Base-by-base conservation (phyloP, 192 early-diverging fungal species). In the Spinellus fusiger region DNA sequence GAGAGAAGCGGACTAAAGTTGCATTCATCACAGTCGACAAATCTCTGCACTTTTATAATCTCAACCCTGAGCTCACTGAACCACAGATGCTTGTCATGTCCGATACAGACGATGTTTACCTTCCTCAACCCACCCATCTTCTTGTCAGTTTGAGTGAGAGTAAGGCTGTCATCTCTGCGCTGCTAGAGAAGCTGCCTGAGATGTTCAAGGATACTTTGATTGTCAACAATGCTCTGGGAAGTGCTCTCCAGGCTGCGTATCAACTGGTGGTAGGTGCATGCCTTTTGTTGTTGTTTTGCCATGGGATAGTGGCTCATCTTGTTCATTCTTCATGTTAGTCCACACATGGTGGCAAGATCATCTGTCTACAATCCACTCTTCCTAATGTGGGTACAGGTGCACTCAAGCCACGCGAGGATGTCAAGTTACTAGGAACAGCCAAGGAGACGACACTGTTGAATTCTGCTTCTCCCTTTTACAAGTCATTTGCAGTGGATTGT, bases 31-130 rank as follows among this genome's bases (percentile, higher is more conserved):
- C 92, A 8, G 89, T 95, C 1, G 96, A 98, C 60, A 79, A 83
- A 50, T 69, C 88, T 10, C 69, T 98, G 51, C 93, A 98, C 62
- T 98, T 93, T 67, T 98, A 93, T 76, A 93, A 94, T 58, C 71
- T 98, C 46, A 88, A 76, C 59, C 81, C 81, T 7, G 64, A 73
- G 15, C 67, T 83, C 28, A 62, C 85, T 13, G 94, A 96, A 68
- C 94, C 96, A 20, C 93, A 96, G 70, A 93, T 97, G 90, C 73
- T 98, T 22, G 89, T 95, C 20, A 90, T 98, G 2, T 79, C 89
- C 3, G 96, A 98, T 68, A 61, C 94, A 12, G 94, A 97, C 20
- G 94, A 96, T 23, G 77, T 88, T 1, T 96, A 88, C 56, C 61
- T 98, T 58, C 96, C 96, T 7, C 79, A 87, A 53, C 96, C 96